Base-by-base conservation (phyloP, 2,329 filamentous ascomycete genomes). In the Sporothrix euskadiensis region DNA sequence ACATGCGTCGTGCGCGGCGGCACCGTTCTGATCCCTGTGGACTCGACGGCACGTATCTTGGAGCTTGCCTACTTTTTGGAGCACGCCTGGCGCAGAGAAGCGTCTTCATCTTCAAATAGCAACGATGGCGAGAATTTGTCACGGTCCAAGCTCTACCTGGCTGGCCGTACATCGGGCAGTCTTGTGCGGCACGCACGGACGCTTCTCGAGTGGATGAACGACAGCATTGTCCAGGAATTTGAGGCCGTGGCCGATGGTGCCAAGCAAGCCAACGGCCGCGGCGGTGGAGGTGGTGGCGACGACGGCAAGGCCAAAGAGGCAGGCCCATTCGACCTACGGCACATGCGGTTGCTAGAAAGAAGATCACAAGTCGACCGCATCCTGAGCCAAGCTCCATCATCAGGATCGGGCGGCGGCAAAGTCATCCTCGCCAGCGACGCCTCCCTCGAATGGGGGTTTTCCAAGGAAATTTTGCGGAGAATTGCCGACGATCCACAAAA, bases 121-220 rank as follows among this genome's bases (percentile, higher is more conserved):
- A 22, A 44, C 26, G 83, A 84, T 9, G 86, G 87, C 32, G 86
- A 86, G 30, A 82, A 83, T 0, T 82, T 91, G 19, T 84, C 84
- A 72, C 82, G 84, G 0, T 83, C 88, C 0, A 89, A 87, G 77
- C 85, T 98, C 0, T 98, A 94, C 79, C 85, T 99, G 59, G 95
- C 94, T 0, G 94, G 94, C 54, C 91, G 91, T 74, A 97, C 94
- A 75, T 92, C 93, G 76, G 91, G 93, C 73, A 94, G 94, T 75
- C 97, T 94, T 0, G 92, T 98, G 86, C 88, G 94, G 71, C 93
- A 98, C 77, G 93, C 95, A 35, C 88, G 94, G 77, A 98, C 95
- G 81, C 97, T 99, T 93, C 85, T 99, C 44, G 96, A 99, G 80
- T 99, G 96, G 96, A 98, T 99, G 94, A 94, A 98, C 79, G 94